Evolutionary conservation across 1,284 basidiomycete genomes (phyloP).

Genomic region (Trametes versicolor): DNA sequence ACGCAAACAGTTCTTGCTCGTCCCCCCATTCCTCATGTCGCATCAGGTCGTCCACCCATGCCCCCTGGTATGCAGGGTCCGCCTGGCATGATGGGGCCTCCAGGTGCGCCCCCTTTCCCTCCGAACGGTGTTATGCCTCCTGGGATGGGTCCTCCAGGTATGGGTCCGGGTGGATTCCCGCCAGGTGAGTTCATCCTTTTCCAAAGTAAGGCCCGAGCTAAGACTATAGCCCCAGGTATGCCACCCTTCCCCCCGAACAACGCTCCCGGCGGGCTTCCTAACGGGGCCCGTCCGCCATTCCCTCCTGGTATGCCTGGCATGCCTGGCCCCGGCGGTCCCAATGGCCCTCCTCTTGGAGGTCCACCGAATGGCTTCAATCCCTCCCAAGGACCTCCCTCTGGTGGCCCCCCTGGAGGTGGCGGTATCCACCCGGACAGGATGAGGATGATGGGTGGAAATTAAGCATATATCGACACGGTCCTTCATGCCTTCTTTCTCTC

Average conservation of each 20-base stretch:
- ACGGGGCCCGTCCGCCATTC: conserved; percentile 61
- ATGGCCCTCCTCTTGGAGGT: conserved; percentile 43
- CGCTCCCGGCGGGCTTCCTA: conserved; percentile 46
- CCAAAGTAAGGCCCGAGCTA: neutral
- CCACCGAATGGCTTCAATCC: conserved; percentile 48
- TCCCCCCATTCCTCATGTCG: conserved; percentile 20
- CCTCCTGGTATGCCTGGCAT: conserved; percentile 56
- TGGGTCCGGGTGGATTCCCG: conserved; percentile 46
- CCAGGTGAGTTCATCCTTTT: conserved; percentile 32
- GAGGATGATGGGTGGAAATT: conserved; percentile 75
- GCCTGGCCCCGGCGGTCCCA: conserved; percentile 44
- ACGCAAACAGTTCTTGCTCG: conserved; percentile 41
- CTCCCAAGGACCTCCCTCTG: conserved; percentile 46
- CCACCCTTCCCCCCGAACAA: conserved; percentile 71
- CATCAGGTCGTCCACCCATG: conserved; percentile 71
- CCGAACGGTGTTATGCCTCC: conserved; percentile 42
- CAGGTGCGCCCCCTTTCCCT: conserved; percentile 50
- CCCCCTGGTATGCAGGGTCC: conserved; percentile 63
- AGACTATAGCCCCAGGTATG: conserved; percentile 34
- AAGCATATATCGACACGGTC: conserved; percentile 18
- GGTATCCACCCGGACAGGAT: conserved; percentile 89
- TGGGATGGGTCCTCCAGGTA: conserved; percentile 48
- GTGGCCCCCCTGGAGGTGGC: conserved; percentile 48
- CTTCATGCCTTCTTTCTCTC: neutral
- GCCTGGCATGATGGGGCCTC: conserved; percentile 59